Evolutionary conservation across 1,139 yeast species (phyloP).

Genomic region (Sugiyamaella novakii): DNA sequence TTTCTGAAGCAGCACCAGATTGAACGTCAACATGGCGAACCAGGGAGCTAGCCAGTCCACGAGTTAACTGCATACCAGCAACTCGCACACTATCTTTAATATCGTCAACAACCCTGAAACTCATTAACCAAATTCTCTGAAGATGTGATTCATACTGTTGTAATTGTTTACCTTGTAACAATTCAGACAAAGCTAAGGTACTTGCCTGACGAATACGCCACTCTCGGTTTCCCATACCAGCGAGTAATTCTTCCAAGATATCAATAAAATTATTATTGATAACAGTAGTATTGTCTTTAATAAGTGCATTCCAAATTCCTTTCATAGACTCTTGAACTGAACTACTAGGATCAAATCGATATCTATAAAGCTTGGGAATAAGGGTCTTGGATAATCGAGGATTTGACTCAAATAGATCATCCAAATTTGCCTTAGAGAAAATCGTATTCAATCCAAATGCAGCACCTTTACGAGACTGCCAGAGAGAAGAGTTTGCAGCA

Average conservation of each 20-base stretch:
- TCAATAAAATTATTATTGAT: slow-evolving; percentile 56
- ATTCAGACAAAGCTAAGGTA: slow-evolving; percentile 68
- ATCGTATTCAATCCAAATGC: slow-evolving; percentile 92
- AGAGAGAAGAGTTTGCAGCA: slow-evolving; percentile 82
- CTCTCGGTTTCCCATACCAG: slow-evolving; percentile 77
- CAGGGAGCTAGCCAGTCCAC: slow-evolving; percentile 64
- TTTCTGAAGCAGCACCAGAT: slow-evolving; percentile 43
- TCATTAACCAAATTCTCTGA: slow-evolving; percentile 81
- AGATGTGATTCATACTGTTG: slow-evolving; percentile 56
- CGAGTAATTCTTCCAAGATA: slow-evolving; percentile 66
- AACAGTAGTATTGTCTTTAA: slow-evolving; percentile 61
- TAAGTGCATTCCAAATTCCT: slow-evolving; percentile 80
- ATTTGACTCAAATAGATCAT: slow-evolving; percentile 60
- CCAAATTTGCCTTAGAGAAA: slow-evolving; percentile 74
- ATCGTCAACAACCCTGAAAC: slow-evolving; percentile 90
- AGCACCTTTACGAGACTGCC: slow-evolving; percentile 93
- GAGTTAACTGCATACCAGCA: slow-evolving; percentile 73
- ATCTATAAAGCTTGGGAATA: slow-evolving; percentile 81
- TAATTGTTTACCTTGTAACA: slow-evolving; percentile 62
- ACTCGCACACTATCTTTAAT: slow-evolving; percentile 90
- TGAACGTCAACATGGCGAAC: slow-evolving; percentile 56
- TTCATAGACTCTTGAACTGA: slow-evolving; percentile 82
- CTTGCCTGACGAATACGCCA: slow-evolving; percentile 96
- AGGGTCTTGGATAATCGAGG: slow-evolving; percentile 57
- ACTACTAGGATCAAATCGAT: slow-evolving; percentile 79